phyloP scores from a whole-genome alignment of 257 asterid genomes.

The Linderniella brevidens region DNA sequence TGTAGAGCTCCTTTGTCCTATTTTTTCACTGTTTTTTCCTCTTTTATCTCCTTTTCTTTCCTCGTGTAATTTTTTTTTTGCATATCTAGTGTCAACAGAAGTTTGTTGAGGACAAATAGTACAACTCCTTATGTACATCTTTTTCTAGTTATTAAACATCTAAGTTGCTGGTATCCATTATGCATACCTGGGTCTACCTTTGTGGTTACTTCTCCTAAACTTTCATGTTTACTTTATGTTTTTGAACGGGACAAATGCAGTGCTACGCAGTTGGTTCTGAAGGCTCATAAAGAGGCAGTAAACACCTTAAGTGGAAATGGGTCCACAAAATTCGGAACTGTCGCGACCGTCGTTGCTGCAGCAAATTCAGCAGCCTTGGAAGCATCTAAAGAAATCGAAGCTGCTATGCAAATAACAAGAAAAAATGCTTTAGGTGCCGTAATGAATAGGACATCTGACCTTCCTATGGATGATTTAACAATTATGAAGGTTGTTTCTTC shows the following conservation, averaged over 20 bases:
- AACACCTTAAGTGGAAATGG: constrained; percentile 96
- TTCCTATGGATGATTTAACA: constrained; percentile 88
- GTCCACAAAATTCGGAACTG: constrained; percentile 80
- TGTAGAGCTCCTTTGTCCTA: too few species aligned
- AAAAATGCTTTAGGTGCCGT: constrained; percentile 81
- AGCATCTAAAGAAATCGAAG: constrained; percentile 94
- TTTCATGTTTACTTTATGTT: neutral
- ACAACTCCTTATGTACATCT: too few species aligned
- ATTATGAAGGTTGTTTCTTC: constrained; percentile 64
- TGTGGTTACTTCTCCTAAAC: neutral
- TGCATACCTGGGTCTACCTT: too few species aligned
- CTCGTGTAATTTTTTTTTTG: too few species aligned
- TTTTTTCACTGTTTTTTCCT: too few species aligned
- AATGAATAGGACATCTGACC: constrained; percentile 56
- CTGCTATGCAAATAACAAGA: constrained; percentile 91
- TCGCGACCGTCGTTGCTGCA: constrained; percentile 96
- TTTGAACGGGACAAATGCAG: constrained; percentile 22
- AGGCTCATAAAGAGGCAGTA: constrained; percentile 97
- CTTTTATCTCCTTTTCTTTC: too few species aligned
- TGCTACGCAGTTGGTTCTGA: constrained; percentile 84
- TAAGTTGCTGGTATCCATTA: too few species aligned
- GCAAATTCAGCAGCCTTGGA: constrained; percentile 92
- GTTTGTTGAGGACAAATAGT: too few species aligned
- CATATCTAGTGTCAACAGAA: too few species aligned
- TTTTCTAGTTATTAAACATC: too few species aligned